Evolutionary conservation across 2,329 filamentous ascomycete genomes (phyloP).

Genomic region (Penicillium crustosum): DNA sequence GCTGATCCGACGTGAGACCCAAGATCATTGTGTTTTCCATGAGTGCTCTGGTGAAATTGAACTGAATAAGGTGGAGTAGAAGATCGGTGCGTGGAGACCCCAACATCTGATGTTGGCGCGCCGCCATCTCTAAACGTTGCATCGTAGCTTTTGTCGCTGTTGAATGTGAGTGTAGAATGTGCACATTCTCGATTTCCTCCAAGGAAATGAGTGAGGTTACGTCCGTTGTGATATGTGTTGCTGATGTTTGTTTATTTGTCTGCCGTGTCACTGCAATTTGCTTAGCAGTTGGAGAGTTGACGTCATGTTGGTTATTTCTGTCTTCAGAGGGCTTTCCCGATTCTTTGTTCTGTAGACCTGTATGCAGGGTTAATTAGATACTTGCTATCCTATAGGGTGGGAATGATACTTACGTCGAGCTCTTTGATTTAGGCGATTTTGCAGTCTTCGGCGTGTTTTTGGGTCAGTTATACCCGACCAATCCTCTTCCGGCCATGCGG

Average conservation of each 20-base stretch:
- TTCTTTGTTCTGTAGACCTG: slow-evolving; percentile 8
- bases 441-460: slow-evolving; percentile 17
- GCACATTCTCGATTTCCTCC: background rate
- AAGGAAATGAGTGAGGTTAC: background rate
- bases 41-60: slow-evolving; percentile 21
- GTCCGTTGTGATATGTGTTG: background rate
- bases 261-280: background rate
- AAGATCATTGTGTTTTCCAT: slow-evolving; percentile 18
- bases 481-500: slow-evolving; percentile 9
- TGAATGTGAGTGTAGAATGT: background rate
- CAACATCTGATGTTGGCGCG: slow-evolving; percentile 4
- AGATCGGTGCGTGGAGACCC: slow-evolving; percentile 19
- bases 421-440: slow-evolving; percentile 27
- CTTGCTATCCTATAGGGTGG: too few species aligned
- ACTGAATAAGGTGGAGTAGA: slow-evolving; percentile 17
- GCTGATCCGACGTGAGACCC: slow-evolving; percentile 12
- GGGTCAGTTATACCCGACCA: slow-evolving; percentile 18
- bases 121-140: background rate
- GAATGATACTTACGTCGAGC: slow-evolving; percentile 15
- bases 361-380: background rate
- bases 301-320: background rate
- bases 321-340: background rate
- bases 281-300: too few species aligned
- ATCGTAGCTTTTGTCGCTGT: background rate
- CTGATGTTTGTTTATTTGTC: background rate